These are phyloP conservation scores for Phoma sp. DNA, from an alignment of 2,329 filamentous ascomycete genomes.

Conservation along the genomic window DNA sequence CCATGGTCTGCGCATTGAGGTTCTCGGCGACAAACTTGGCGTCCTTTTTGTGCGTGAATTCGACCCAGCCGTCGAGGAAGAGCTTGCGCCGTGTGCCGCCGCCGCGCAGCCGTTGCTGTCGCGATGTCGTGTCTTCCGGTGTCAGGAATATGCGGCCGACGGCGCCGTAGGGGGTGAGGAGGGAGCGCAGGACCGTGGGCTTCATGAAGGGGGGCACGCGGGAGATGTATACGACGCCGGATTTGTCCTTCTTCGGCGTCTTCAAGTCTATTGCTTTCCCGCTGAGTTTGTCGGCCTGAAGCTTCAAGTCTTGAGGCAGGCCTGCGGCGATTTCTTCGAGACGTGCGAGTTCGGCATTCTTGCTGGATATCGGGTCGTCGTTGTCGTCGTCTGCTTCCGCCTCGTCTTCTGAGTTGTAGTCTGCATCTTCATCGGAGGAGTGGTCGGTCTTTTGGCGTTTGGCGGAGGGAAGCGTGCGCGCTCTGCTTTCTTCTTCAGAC, in stretches of 20 bases:
- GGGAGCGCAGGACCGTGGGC: constrained; percentile 75
- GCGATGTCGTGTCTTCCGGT: constrained; percentile 73
- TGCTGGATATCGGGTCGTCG: constrained; percentile 40
- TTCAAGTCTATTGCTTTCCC: constrained; percentile 36
- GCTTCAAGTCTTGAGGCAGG: constrained; percentile 47
- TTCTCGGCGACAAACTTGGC: constrained; percentile 79
- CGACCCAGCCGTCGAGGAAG: constrained; percentile 88
- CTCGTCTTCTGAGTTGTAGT: constrained; percentile 30
- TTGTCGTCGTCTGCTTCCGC: constrained; percentile 30
- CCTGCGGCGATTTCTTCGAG: constrained; percentile 40
- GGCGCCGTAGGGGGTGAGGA: constrained; percentile 76
- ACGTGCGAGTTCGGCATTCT: constrained; percentile 40
- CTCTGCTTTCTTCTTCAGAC: constrained; percentile 73
- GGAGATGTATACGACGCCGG: constrained; percentile 83
- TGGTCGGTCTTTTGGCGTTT: constrained; percentile 70
- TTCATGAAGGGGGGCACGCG: constrained; percentile 91
- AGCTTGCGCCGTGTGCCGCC: constrained; percentile 85
- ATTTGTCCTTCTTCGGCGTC: constrained; percentile 71
- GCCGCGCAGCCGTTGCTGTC: constrained; percentile 70
- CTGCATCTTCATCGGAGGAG: constrained; percentile 40
- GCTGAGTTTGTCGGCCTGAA: constrained; percentile 31
- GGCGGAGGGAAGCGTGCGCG: constrained; percentile 59
- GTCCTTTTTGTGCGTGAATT: constrained; percentile 77
- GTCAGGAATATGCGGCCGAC: constrained; percentile 82
- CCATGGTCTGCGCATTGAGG: constrained; percentile 79